Conservation (phyloP, 2,329 filamentous ascomycete species). For the Colletotrichum paranaense region DNA sequence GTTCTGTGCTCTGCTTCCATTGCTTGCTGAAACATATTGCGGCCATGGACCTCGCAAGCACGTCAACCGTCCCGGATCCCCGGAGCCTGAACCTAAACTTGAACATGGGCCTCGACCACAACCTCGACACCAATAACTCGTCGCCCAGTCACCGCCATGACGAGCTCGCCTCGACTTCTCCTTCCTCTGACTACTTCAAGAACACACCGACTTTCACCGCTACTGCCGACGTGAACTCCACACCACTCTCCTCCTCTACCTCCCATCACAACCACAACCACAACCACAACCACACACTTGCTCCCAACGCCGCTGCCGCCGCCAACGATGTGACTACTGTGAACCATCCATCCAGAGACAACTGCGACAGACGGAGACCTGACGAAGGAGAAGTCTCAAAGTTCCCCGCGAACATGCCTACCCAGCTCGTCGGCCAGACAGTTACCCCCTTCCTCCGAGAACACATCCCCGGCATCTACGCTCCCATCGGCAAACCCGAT, state of each 20-base stretch:
- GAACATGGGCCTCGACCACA: slow-evolving; percentile 3
- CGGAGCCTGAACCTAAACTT: slow-evolving; percentile 25
- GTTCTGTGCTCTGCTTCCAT: slow-evolving; percentile 6
- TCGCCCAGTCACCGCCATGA: slow-evolving; percentile 30
- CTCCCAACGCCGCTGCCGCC: background rate
- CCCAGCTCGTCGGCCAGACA: slow-evolving; percentile 78
- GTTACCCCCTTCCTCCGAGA: slow-evolving; percentile 90
- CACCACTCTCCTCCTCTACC: background rate
- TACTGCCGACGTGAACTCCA: background rate
- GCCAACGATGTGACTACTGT: slow-evolving; percentile 29
- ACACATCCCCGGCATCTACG: slow-evolving; percentile 91
- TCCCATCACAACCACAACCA: background rate
- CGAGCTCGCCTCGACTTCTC: slow-evolving; percentile 11
- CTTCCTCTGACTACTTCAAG: slow-evolving; percentile 28
- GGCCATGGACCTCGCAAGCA: slow-evolving; percentile 34
- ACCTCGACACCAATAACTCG: background rate
- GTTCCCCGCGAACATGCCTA: slow-evolving; percentile 65
- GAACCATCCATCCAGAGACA: slow-evolving; percentile 46
- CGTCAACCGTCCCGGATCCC: slow-evolving; percentile 34
- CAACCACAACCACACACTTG: background rate
- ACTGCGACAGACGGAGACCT: slow-evolving; percentile 63
- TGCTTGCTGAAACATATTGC: slow-evolving; percentile 30
- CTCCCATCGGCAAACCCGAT: slow-evolving; percentile 75
- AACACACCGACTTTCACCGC: slow-evolving; percentile 30
- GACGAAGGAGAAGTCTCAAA: slow-evolving; percentile 61